These are phyloP conservation scores for Oropetium thomaeum DNA, from an alignment of 176 grass and related monocot species.

Conservation along the genomic window DNA sequence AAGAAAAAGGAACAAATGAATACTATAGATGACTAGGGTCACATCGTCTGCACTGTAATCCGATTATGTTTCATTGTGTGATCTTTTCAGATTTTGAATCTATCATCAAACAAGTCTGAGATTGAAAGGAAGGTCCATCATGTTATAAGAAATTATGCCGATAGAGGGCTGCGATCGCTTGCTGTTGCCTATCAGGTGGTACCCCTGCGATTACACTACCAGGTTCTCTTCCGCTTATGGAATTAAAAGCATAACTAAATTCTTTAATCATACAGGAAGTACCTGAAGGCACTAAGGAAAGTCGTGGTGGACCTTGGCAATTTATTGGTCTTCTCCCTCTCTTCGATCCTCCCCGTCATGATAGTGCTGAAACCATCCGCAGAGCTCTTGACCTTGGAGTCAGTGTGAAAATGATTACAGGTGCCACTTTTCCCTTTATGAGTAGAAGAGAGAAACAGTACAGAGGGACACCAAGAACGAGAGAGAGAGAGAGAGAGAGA, in stretches of 20 bases:
- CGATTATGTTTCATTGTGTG: slow-evolving; percentile 24
- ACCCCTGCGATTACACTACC: slow-evolving; percentile 10
- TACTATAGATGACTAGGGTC: slow-evolving; percentile 10
- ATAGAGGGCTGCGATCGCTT: slow-evolving; percentile 58
- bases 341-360: slow-evolving; percentile 68
- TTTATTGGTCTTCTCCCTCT: slow-evolving; percentile 66
- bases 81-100: slow-evolving; percentile 53
- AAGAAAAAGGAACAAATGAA: background rate
- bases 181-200: slow-evolving; percentile 59
- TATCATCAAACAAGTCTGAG: slow-evolving; percentile 51
- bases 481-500: background rate
- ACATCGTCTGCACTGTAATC: background rate
- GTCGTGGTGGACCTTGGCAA: slow-evolving; percentile 54
- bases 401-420: slow-evolving; percentile 76
- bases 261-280: slow-evolving; percentile 48
- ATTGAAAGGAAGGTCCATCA: slow-evolving; percentile 57
- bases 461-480: background rate
- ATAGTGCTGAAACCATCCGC: slow-evolving; percentile 64
- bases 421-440: slow-evolving; percentile 19
- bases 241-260: slow-evolving; percentile 20
- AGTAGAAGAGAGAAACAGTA: background rate
- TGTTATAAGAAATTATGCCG: slow-evolving; percentile 47
- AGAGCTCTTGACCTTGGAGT: slow-evolving; percentile 66
- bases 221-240: slow-evolving; percentile 2
- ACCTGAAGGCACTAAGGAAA: slow-evolving; percentile 60